Percentiles rank a stretch among this genome's conserved stretches.
Conservation (phyloP, 768 basidiomycete species). For the Rhodotorula taiwanensis region DNA sequence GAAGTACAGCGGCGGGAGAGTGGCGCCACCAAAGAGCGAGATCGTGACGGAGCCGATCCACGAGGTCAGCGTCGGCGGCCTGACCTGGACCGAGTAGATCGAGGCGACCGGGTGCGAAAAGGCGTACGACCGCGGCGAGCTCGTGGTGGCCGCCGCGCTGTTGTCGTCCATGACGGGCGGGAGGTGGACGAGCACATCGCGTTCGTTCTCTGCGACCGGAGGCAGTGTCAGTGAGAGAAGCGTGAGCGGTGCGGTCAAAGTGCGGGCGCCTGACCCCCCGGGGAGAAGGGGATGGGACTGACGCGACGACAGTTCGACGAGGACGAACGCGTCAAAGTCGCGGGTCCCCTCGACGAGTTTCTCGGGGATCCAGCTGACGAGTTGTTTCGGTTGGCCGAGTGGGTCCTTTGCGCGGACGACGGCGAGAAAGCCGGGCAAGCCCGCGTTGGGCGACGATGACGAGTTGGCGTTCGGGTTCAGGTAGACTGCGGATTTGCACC, state of each 20-base stretch:
- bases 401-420: constrained; percentile 59
- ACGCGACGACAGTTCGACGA: constrained; percentile 58
- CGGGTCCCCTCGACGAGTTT: constrained; percentile 51
- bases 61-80: constrained; percentile 41
- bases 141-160: constrained; percentile 64
- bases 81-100: constrained; percentile 40
- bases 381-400: constrained; percentile 48
- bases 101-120: constrained; percentile 39
- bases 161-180: constrained; percentile 11
- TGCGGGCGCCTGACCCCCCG: too few species aligned
- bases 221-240: constrained; percentile 6
- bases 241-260: too few species aligned
- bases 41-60: constrained; percentile 80
- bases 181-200: constrained; percentile 38
- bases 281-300: constrained; percentile 28
- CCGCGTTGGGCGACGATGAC: constrained; percentile 81
- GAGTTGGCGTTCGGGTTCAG: constrained; percentile 59
- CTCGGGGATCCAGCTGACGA: constrained; percentile 92
- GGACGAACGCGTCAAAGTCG: constrained; percentile 86
- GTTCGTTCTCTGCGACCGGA: constrained; percentile 18
- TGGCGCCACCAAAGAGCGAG: constrained; percentile 59
- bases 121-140: constrained; percentile 61
- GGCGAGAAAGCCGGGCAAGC: constrained; percentile 86
- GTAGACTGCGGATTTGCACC: constrained; percentile 79
- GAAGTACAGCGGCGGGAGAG: constrained; percentile 83